A percentile compares a stretch with the other conserved stretches of the same genome.
Evolutionary conservation across 2,329 filamentous ascomycete species (phyloP).

Genomic region (Colletotrichum abscissum): DNA sequence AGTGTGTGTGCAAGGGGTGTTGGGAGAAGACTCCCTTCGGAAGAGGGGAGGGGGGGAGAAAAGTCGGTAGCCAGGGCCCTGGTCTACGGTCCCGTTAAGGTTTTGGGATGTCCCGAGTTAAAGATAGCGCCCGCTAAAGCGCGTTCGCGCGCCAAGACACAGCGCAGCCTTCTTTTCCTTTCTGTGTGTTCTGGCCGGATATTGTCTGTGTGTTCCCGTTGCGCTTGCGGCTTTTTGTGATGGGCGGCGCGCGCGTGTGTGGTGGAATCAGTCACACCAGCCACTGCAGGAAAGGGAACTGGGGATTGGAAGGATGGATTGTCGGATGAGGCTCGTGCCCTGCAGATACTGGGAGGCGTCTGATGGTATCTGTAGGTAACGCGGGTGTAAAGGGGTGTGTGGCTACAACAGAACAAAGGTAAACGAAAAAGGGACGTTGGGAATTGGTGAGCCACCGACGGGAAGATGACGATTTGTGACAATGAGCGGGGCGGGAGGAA

Average conservation of each 20-base stretch:
- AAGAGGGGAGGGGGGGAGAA: not conserved
- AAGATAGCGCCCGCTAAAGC: slow-evolving; percentile 12
- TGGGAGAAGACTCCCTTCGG: not conserved
- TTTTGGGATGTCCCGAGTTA: slow-evolving; percentile 16
- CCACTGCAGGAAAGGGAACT: not conserved
- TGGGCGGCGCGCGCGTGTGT: not conserved
- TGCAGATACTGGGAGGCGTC: slow-evolving; percentile 3
- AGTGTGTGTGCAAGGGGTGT: not conserved
- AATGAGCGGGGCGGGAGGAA: not conserved
- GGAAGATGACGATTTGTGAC: slow-evolving; percentile 2
- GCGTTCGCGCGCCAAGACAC: not conserved
- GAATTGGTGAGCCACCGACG: not conserved
- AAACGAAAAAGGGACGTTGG: not conserved
- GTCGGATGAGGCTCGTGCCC: slow-evolving; percentile 8
- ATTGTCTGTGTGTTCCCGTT: not conserved
- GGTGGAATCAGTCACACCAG: not conserved
- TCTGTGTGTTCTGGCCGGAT: too few species aligned
- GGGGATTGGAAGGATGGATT: not conserved
- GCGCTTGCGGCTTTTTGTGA: not conserved
- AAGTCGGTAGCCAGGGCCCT: slow-evolving; percentile 17
- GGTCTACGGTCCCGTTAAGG: slow-evolving; percentile 30
- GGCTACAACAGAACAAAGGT: not conserved
- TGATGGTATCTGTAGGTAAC: not conserved
- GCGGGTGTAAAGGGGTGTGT: slow-evolving; percentile 7
- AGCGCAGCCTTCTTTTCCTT: not conserved